These are phyloP conservation scores for Thozetella sp. DNA, from an alignment of 495 filamentous ascomycete species.

Conservation along the genomic window DNA sequence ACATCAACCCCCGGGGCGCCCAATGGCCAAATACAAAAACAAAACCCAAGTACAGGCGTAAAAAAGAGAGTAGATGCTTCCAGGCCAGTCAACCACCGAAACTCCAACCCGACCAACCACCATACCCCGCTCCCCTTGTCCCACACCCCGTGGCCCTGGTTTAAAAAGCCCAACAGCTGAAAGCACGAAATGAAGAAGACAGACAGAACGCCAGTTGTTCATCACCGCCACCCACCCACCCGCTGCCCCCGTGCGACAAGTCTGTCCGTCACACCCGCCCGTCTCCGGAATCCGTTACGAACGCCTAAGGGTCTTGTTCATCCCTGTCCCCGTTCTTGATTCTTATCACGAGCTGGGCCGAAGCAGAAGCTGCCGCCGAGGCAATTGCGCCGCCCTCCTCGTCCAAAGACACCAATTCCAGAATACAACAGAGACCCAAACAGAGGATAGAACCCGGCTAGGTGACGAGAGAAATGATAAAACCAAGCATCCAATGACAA, in stretches of 20 bases:
- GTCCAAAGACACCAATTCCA: not conserved
- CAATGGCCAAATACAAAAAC: not conserved
- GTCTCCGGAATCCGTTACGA: not conserved
- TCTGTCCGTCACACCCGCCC: not conserved
- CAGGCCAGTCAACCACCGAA: not conserved
- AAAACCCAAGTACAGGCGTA: not conserved
- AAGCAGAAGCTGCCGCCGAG: not conserved
- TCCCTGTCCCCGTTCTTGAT: not conserved
- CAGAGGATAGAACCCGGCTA: not conserved
- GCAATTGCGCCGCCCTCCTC: not conserved
- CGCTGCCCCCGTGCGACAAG: not conserved
- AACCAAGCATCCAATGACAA: not conserved
- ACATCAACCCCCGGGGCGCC: not conserved
- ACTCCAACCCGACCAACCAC: not conserved
- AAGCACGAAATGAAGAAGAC: not conserved
- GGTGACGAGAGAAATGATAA: not conserved
- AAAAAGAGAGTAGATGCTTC: not conserved
- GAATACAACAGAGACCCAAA: not conserved
- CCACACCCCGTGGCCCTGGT: not conserved
- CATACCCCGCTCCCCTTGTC: not conserved
- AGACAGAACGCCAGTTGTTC: not conserved
- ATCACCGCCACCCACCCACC: not conserved
- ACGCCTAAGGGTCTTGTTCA: not conserved
- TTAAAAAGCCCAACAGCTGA: not conserved
- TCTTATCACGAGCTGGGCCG: not conserved